Base-by-base conservation (phyloP, 148 eudicot species). In the Spergularia marina region DNA sequence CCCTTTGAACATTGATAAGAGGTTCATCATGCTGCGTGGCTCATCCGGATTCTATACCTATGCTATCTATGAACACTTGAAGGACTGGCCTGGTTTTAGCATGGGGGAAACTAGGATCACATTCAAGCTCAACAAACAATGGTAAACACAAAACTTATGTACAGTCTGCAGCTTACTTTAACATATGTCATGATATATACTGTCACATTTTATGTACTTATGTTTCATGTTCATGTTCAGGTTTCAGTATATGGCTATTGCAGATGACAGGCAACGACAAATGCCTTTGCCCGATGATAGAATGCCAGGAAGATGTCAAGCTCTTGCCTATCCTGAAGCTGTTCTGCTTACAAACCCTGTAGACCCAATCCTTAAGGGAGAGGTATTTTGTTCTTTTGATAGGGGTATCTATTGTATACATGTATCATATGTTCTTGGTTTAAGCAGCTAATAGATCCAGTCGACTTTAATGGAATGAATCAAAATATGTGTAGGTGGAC, bases 211-310 rank as follows among this genome's bases (percentile, higher is more conserved):
- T 7, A 21, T 66, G 10, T 40, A n/a, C 21, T 5, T 36, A 0
- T 67, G n/a, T n/a, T n/a, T n/a, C n/a, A n/a, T 14, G 16, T 53
- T 44, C 53, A 14, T 70, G 62, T 53, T 20, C 13, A 91, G 97
- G 93, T 90, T 91, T 80, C 92, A 83, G 39, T 88, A 88, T 82
- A 93, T 93, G 98, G 98, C 94, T 10, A 70, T 89, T 58, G 87
- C 92, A 40, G 98, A 93, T 73, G 82, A 88, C 75, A 85, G 98
- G 79, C 86, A 79, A 73, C 82, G 98, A 76, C 80, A 74, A 65
- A 88, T 93, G 94, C 98, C 98, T 40, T 79, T 88, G 74, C 94
- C 98, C 39, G 97, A 91, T 60, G 98, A 93, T 66, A 83, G 98
- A 64, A 70, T 86, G 78, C 89, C 92, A n/a, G 87, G 80, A 75